Conservation (phyloP, 2,329 filamentous ascomycete species). For the Nigrospora sphaerica region DNA sequence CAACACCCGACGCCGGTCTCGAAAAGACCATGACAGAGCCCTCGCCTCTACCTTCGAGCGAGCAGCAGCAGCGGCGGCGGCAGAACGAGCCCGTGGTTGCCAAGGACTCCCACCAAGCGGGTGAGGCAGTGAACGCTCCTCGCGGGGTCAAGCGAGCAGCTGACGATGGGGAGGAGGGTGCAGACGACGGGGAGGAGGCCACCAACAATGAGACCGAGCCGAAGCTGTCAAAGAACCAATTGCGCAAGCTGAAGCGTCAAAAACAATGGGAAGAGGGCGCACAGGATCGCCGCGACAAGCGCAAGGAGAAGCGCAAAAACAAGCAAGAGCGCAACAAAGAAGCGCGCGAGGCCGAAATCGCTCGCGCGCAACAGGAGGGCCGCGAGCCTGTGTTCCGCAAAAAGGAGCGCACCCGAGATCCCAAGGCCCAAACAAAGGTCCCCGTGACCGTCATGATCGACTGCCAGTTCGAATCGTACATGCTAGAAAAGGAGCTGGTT, state of each 20-base stretch:
- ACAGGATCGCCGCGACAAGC: slow-evolving; percentile 37
- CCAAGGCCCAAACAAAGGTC: slow-evolving; percentile 36
- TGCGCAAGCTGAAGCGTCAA: slow-evolving; percentile 69
- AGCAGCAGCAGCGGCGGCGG: too few relatives aligned
- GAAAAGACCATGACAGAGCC: too few relatives aligned
- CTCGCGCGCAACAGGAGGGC: slow-evolving; percentile 32
- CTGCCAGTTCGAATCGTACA: slow-evolving; percentile 85
- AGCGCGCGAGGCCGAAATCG: slow-evolving; percentile 42
- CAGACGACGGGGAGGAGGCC: slow-evolving; percentile 57
- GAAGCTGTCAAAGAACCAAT: slow-evolving; percentile 72
- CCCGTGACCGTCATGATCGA: slow-evolving; percentile 81
- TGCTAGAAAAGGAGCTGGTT: slow-evolving; percentile 79
- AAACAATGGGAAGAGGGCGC: slow-evolving; percentile 71
- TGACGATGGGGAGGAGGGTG: slow-evolving; percentile 40
- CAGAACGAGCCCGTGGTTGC: too few relatives aligned
- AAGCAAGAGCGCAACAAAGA: slow-evolving; percentile 40
- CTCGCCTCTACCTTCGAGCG: too few relatives aligned
- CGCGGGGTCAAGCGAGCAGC: slow-evolving; percentile 23
- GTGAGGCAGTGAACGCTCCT: background rate
- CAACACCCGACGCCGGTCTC: too few relatives aligned
- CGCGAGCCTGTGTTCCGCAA: slow-evolving; percentile 31
- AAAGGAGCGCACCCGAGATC: slow-evolving; percentile 23
- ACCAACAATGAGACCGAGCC: slow-evolving; percentile 4
- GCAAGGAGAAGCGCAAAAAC: slow-evolving; percentile 47
- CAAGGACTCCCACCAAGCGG: background rate